phyloP scores from a whole-genome alignment of 306 rosid genomes.

The Vicia villosa region DNA sequence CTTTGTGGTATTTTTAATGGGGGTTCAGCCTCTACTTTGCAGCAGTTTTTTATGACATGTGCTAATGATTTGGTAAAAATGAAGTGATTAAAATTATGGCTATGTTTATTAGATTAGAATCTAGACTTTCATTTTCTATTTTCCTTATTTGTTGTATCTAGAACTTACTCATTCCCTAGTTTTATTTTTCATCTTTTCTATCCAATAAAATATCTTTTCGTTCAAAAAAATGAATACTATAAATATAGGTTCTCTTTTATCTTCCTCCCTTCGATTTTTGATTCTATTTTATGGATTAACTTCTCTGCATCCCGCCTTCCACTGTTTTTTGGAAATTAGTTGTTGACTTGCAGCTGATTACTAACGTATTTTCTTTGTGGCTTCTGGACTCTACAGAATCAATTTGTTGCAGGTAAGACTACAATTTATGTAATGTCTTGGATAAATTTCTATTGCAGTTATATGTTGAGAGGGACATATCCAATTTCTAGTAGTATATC shows the following conservation, averaged over 20 bases:
- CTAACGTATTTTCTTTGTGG: slow-evolving; percentile 47
- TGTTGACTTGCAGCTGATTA: slow-evolving; percentile 45
- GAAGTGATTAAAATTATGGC: background rate
- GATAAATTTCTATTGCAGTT: slow-evolving; percentile 5
- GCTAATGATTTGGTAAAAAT: background rate
- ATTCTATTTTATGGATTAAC: slow-evolving; percentile 29
- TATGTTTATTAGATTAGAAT: background rate
- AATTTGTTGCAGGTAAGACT: slow-evolving; percentile 96
- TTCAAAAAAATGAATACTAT: background rate
- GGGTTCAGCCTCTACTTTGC: background rate
- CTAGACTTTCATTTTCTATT: background rate
- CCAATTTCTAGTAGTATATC: background rate
- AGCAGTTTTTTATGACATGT: background rate
- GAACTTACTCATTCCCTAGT: background rate
- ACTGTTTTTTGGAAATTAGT: slow-evolving; percentile 48
- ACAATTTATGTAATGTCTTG: slow-evolving; percentile 29
- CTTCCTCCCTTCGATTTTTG: background rate
- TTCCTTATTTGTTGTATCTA: background rate
- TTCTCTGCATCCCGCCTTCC: slow-evolving; percentile 45
- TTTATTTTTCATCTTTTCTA: slow-evolving; percentile 6
- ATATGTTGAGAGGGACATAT: background rate
- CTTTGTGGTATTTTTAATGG: slow-evolving; percentile 6
- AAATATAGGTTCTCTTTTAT: background rate
- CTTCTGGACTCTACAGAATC: slow-evolving; percentile 76
- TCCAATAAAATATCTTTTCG: background rate